phyloP scores from a whole-genome alignment of 2,329 filamentous ascomycete species.

The Botrytis cinerea region DNA sequence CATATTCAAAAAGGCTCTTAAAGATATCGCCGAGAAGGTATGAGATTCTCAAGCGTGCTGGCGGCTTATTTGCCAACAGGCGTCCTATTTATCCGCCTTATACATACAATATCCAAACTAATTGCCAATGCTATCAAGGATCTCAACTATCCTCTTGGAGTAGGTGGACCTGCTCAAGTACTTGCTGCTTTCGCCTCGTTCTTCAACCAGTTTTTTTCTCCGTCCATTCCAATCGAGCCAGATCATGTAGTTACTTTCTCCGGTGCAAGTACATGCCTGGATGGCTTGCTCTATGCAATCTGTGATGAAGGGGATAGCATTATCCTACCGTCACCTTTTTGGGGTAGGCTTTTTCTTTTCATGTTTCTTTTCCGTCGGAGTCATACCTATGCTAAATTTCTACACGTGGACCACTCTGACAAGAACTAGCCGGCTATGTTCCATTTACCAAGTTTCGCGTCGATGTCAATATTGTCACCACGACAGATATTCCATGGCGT shows the following conservation, averaged over 20 bases:
- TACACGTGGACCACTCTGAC: too few relatives aligned
- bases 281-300: not conserved
- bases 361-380: too few relatives aligned
- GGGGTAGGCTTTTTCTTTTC: not conserved
- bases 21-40: too few relatives aligned
- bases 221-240: not conserved
- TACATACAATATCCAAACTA: too few relatives aligned
- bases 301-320: slow-evolving; percentile 16
- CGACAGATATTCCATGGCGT: not conserved
- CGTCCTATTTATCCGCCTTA: too few relatives aligned
- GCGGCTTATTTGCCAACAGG: too few relatives aligned
- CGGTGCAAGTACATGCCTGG: not conserved
- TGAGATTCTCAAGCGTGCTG: too few relatives aligned
- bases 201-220: slow-evolving; percentile 4
- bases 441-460: not conserved
- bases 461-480: not conserved
- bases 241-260: not conserved
- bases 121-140: not conserved
- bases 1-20: not conserved
- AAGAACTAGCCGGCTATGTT: not conserved
- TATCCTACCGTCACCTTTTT: slow-evolving; percentile 1
- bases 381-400: too few relatives aligned
- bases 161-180: not conserved
- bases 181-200: not conserved
- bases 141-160: not conserved